Conservation (phyloP, 768 basidiomycete species). For the Tricholoma saponaceum region DNA sequence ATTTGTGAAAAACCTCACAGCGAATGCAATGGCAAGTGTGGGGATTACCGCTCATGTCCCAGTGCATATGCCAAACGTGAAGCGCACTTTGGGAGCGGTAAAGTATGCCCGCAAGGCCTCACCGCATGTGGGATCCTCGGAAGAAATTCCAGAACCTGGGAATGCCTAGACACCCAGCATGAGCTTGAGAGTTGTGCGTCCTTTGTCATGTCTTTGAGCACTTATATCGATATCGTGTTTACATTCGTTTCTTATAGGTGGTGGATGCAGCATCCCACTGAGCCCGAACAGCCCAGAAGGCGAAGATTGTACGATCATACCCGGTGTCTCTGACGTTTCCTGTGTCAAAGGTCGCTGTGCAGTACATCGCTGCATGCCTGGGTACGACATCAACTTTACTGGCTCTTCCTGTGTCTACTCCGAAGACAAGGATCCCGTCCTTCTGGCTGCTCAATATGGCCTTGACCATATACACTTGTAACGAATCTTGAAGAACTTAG, state of each 20-base stretch:
- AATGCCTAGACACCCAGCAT: constrained; percentile 42
- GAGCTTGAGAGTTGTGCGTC: constrained; percentile 53
- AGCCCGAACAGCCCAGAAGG: constrained; percentile 29
- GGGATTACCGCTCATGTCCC: constrained; percentile 27
- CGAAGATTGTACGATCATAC: constrained; percentile 45
- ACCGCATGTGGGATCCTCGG: constrained; percentile 42
- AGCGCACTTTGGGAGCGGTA: constrained; percentile 17
- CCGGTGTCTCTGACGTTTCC: constrained; percentile 44
- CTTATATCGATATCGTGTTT: background rate
- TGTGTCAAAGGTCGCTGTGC: constrained; percentile 40
- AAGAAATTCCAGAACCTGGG: constrained; percentile 35
- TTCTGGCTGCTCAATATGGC: constrained; percentile 26
- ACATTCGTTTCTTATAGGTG: constrained; percentile 28
- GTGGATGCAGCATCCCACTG: constrained; percentile 40
- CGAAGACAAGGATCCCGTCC: constrained; percentile 18
- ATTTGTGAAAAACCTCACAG: constrained; percentile 36
- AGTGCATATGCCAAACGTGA: constrained; percentile 32
- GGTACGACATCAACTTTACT: constrained; percentile 25
- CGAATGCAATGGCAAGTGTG: constrained; percentile 50
- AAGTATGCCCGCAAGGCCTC: constrained; percentile 32
- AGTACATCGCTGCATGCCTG: constrained; percentile 41
- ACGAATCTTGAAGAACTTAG: background rate
- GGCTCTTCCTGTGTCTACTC: constrained; percentile 23
- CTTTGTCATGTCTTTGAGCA: background rate
- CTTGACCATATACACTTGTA: constrained; percentile 17